Conservation (phyloP, 345 rosid genomes). For the Brassica juncea region DNA sequence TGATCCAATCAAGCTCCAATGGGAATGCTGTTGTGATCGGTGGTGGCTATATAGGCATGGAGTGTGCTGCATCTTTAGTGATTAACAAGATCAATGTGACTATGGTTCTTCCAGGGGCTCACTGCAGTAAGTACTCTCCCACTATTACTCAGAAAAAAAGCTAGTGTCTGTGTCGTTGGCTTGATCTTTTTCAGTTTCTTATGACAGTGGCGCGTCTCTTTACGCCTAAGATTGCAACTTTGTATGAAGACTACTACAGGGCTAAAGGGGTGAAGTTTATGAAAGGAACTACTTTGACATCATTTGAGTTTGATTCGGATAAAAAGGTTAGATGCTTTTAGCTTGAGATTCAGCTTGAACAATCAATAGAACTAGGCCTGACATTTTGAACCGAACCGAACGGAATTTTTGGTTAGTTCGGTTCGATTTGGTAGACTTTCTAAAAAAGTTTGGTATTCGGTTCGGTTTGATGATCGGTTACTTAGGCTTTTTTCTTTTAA, state of each 20-base stretch:
- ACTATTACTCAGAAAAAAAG: background rate
- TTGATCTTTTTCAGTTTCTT: conserved; percentile 17
- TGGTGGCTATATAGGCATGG: conserved; percentile 99
- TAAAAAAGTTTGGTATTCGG: too few species aligned
- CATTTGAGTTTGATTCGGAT: conserved; percentile 64
- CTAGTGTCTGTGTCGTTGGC: conserved; percentile 12
- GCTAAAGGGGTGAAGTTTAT: conserved; percentile 78
- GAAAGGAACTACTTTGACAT: conserved; percentile 79
- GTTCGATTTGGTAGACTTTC: too few species aligned
- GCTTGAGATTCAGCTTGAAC: conserved; percentile 5
- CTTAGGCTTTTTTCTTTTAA: too few species aligned
- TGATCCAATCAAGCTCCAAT: conserved; percentile 59
- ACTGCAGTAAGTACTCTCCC: conserved; percentile 71
- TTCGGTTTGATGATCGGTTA: too few species aligned
- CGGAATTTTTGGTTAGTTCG: too few species aligned
- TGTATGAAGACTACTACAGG: conserved; percentile 71
- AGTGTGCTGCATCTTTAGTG: conserved; percentile 94
- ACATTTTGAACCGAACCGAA: too few species aligned
- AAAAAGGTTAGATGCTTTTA: conserved; percentile 51
- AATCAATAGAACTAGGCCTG: background rate
- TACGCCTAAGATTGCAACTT: conserved; percentile 79
- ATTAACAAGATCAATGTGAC: conserved; percentile 86
- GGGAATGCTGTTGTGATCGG: conserved; percentile 94
- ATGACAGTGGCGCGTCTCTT: conserved; percentile 87
- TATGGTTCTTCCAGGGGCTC: conserved; percentile 96